Percentiles rank a stretch among this genome's conserved stretches.
Evolutionary conservation across 2,329 filamentous ascomycete genomes (phyloP).

Genomic region (Chaetomiaceae sp.): DNA sequence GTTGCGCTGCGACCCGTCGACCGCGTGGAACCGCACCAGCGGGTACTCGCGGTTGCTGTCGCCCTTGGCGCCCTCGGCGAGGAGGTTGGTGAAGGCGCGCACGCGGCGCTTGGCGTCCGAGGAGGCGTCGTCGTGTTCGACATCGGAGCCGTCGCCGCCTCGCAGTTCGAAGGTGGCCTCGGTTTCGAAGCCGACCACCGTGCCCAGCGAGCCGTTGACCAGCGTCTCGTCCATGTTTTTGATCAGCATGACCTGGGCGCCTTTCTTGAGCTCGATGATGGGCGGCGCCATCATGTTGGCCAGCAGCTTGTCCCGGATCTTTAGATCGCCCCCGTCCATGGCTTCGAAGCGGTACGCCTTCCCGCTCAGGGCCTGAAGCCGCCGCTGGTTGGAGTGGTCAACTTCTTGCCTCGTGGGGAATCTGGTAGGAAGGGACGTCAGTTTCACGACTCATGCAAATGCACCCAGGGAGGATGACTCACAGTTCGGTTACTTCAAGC

Average conservation of each 20-base stretch:
- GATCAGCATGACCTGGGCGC: constrained; percentile 98
- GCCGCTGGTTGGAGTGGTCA: constrained; percentile 71
- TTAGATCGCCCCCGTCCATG: constrained; percentile 66
- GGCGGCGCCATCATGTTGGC: constrained; percentile 91
- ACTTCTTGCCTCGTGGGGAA: constrained; percentile 90
- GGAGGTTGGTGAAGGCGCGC: constrained; percentile 21
- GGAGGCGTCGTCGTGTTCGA: no score
- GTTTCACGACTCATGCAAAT: not conserved
- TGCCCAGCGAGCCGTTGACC: constrained; percentile 90
- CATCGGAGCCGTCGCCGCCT: constrained; percentile 36
- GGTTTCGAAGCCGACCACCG: constrained; percentile 70
- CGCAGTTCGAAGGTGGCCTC: constrained; percentile 35
- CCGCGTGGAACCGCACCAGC: constrained; percentile 73
- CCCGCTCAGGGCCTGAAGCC: constrained; percentile 67
- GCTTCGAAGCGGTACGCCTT: constrained; percentile 64
- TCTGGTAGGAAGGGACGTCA: constrained; percentile 27
- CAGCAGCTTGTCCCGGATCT: constrained; percentile 69
- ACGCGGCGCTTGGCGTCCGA: constrained; percentile 22
- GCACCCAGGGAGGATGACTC: constrained; percentile 25
- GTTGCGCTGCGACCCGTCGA: constrained; percentile 68
- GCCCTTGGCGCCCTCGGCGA: constrained; percentile 38
- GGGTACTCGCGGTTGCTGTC: constrained; percentile 66
- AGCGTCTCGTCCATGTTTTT: constrained; percentile 94
- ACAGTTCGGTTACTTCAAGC: constrained; percentile 79
- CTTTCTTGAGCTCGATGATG: constrained; percentile 73